A percentile compares a stretch with the other conserved stretches of the same genome.
Conservation (phyloP, 371 early-diverging fungal genomes). For the Zychaea mexicana region DNA sequence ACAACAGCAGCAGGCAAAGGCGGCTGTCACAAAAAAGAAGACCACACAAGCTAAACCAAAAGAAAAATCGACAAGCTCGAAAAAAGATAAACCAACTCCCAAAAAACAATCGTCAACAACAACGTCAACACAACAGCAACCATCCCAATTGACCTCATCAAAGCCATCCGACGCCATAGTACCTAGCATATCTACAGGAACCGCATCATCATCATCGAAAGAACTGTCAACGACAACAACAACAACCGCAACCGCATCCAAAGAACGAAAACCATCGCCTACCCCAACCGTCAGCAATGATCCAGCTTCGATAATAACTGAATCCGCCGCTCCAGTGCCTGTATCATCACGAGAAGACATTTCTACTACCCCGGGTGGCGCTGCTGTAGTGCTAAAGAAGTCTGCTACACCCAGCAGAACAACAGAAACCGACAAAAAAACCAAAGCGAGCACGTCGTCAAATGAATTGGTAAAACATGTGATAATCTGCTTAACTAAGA, state of each 20-base stretch:
- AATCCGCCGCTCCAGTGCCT: neutral
- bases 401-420: neutral
- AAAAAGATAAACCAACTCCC: neutral
- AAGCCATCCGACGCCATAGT: neutral
- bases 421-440: neutral
- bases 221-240: no score
- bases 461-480: neutral
- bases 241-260: no score
- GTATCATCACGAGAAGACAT: no score
- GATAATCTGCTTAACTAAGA: no score
- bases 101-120: conserved; percentile 3
- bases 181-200: neutral
- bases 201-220: no score
- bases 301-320: no score
- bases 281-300: no score
- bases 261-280: neutral
- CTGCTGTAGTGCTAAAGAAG: neutral
- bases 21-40: conserved; percentile 6
- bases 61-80: neutral
- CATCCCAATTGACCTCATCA: no score
- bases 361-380: no score
- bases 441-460: neutral
- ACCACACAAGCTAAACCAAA: conserved; percentile 7
- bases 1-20: conserved; percentile 13
- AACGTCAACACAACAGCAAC: no score